Evolutionary conservation across 2,329 filamentous ascomycete genomes (phyloP).

Genomic region (Sclerotinia subarctica): DNA sequence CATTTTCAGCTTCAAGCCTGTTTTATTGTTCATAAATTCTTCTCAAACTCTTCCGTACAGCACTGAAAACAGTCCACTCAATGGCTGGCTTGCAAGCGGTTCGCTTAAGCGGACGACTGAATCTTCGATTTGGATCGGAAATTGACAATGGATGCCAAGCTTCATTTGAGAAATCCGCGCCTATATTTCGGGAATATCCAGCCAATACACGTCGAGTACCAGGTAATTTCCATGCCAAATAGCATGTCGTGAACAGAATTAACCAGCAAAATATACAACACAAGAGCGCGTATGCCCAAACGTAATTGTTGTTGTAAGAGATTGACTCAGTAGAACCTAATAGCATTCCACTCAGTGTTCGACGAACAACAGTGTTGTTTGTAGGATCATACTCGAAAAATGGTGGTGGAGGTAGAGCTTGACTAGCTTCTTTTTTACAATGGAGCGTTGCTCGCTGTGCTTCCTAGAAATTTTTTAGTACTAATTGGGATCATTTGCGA

Average conservation of each 20-base stretch:
- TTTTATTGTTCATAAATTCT: not conserved
- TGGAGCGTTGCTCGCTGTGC: constrained; percentile 4
- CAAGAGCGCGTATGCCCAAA: not conserved
- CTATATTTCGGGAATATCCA: not conserved
- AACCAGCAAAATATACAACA: not conserved
- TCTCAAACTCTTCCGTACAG: too few relatives aligned
- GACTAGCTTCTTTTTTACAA: constrained; percentile 2
- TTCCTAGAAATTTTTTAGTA: not conserved
- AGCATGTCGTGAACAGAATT: not conserved
- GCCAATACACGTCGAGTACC: not conserved
- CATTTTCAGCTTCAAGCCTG: too few relatives aligned
- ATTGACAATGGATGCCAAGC: too few relatives aligned
- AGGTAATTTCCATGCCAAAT: not conserved
- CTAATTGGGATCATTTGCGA: not conserved
- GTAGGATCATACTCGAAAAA: not conserved
- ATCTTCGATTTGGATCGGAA: too few relatives aligned
- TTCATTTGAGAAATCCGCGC: too few relatives aligned
- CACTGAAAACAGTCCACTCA: too few relatives aligned
- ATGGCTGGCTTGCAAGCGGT: too few relatives aligned
- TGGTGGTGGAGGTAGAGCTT: constrained; percentile 1
- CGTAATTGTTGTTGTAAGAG: not conserved
- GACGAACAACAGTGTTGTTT: not conserved
- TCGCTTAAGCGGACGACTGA: too few relatives aligned
- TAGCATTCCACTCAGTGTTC: not conserved
- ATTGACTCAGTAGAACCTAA: not conserved